Evolutionary conservation across 2,329 filamentous ascomycete species (phyloP).

Genomic region (Dissoconium aciculare): DNA sequence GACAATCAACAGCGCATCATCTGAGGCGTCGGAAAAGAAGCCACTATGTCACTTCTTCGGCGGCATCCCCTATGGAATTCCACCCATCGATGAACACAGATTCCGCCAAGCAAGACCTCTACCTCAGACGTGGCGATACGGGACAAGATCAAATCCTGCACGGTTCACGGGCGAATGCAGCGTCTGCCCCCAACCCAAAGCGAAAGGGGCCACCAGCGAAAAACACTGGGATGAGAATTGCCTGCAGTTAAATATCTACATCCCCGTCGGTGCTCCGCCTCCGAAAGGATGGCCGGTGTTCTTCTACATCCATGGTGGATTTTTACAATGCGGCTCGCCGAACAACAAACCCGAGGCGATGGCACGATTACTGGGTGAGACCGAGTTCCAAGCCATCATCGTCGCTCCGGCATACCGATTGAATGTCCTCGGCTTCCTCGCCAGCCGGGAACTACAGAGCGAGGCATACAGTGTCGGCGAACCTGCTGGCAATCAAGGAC

Average conservation of each 20-base stretch:
- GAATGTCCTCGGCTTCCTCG: conserved; percentile 42
- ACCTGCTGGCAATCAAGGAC: conserved; percentile 36
- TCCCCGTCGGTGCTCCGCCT: conserved; percentile 34
- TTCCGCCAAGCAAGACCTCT: conserved; percentile 37
- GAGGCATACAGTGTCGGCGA: conserved; percentile 28
- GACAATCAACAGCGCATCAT: conserved; percentile 26
- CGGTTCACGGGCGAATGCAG: conserved; percentile 28
- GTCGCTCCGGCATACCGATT: conserved; percentile 43
- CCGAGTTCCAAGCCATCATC: conserved; percentile 35
- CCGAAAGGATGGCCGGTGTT: conserved; percentile 41
- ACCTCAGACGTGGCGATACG: conserved; percentile 36
- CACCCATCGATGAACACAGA: conserved; percentile 33
- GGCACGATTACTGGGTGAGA: conserved; percentile 35
- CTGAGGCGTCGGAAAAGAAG: conserved; percentile 11
- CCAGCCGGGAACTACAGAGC: conserved; percentile 32
- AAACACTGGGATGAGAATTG: conserved; percentile 38
- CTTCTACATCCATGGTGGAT: conserved; percentile 43
- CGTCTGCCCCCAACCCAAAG: conserved; percentile 38
- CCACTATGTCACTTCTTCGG: conserved; percentile 39
- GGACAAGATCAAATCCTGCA: conserved; percentile 34
- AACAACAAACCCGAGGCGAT: conserved; percentile 30
- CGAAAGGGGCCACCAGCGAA: conserved; percentile 13
- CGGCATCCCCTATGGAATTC: conserved; percentile 41
- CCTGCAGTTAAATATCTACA: conserved; percentile 41
- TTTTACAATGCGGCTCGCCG: conserved; percentile 41